Evolutionary conservation across 2,329 filamentous ascomycete genomes (phyloP).

Genomic region (Fusarium concolor): DNA sequence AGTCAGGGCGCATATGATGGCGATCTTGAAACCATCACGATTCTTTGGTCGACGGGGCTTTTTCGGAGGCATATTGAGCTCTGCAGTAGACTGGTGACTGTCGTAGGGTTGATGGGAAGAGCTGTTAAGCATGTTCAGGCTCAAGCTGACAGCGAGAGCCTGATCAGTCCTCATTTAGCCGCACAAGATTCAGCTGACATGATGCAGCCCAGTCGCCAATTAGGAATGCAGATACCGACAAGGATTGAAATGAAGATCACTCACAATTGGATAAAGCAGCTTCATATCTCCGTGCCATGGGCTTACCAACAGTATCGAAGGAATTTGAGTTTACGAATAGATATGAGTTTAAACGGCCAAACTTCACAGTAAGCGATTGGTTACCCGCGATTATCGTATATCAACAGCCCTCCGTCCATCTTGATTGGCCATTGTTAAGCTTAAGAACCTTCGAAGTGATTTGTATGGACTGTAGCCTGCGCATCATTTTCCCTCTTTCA

Average conservation of each 20-base stretch:
- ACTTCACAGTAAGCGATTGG: too few species aligned
- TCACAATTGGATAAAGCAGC: background rate
- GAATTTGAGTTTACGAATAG: too few species aligned
- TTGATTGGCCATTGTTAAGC: too few species aligned
- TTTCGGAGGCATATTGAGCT: background rate
- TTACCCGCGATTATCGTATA: too few species aligned
- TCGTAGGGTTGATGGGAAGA: background rate
- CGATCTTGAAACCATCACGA: constrained; percentile 6
- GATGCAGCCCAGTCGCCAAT: background rate
- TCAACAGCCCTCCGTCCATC: too few species aligned
- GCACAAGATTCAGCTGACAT: background rate
- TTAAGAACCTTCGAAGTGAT: too few species aligned
- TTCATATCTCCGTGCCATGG: too few species aligned
- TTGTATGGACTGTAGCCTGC: too few species aligned
- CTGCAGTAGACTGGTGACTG: background rate
- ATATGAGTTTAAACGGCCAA: too few species aligned
- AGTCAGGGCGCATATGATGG: constrained; percentile 7
- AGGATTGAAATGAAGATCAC: background rate
- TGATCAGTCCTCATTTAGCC: background rate
- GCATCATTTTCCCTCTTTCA: too few species aligned
- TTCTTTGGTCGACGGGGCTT: background rate
- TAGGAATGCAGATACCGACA: too few species aligned
- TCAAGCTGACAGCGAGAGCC: background rate
- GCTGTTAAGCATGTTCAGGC: background rate
- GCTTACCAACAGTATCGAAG: too few species aligned